phyloP scores from a whole-genome alignment of 2,329 filamentous ascomycete species.

The Aspergillus puulaauensis region DNA sequence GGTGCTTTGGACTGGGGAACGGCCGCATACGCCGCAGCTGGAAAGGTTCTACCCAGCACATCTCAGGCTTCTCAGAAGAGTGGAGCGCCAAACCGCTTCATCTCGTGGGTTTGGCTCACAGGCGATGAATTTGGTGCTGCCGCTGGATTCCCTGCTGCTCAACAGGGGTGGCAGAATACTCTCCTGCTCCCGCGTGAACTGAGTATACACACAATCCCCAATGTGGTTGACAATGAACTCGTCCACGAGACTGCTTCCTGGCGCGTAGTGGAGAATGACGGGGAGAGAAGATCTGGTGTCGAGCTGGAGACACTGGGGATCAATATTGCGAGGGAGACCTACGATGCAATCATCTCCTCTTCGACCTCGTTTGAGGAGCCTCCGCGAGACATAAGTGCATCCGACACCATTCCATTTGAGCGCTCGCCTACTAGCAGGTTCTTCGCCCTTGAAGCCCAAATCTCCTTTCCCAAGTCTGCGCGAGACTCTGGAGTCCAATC shows the following conservation, averaged over 20 bases:
- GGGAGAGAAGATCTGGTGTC: too few species aligned
- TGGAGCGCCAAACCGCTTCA: conserved; percentile 17
- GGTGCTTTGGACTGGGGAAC: too few species aligned
- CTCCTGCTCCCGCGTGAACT: too few species aligned
- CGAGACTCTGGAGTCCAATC: conserved; percentile 5
- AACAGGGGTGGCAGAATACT: conserved; percentile 16
- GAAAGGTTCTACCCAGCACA: conserved; percentile 16
- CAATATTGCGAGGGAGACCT: too few species aligned
- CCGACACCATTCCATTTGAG: conserved; percentile 3
- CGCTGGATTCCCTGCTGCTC: conserved; percentile 13
- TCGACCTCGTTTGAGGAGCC: too few species aligned
- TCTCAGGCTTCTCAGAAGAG: conserved; percentile 16
- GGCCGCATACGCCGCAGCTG: conserved; percentile 9
- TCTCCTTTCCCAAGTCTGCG: conserved; percentile 10
- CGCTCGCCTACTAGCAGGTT: conserved; percentile 10
- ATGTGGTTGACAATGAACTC: too few species aligned
- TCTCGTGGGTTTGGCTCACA: conserved; percentile 19
- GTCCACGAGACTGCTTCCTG: too few species aligned
- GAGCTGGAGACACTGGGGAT: too few species aligned
- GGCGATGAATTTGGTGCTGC: conserved; percentile 14
- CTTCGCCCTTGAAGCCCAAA: conserved; percentile 9
- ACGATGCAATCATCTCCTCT: too few species aligned
- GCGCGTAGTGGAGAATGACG: too few species aligned
- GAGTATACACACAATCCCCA: too few species aligned
- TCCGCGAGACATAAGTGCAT: neutral